Percentiles rank a stretch among this genome's conserved stretches.
phyloP scores from a whole-genome alignment of 306 rosid genomes.

The Gillenia trifoliata region DNA sequence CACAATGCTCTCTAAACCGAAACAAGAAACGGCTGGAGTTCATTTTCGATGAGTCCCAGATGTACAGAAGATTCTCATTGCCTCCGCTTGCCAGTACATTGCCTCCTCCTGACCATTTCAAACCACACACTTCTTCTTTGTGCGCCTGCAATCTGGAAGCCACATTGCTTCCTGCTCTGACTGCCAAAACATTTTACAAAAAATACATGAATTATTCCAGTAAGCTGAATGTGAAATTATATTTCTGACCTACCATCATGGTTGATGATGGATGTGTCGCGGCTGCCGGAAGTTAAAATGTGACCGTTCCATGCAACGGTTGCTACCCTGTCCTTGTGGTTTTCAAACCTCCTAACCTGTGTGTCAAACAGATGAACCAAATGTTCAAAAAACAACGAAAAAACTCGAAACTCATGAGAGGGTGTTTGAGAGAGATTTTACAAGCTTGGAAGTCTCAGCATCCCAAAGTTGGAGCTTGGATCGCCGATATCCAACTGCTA shows the following conservation, averaged over 20 bases:
- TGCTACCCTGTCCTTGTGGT: constrained; percentile 51
- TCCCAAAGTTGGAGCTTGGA: constrained; percentile 73
- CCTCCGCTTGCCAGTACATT: constrained; percentile 81
- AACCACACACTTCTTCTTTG: constrained; percentile 58
- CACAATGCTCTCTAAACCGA: constrained; percentile 52
- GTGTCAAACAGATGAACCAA: neutral
- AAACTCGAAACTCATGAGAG: neutral
- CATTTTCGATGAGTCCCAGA: constrained; percentile 72
- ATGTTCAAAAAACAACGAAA: constrained; percentile 5
- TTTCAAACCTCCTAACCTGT: constrained; percentile 51
- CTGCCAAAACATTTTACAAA: constrained; percentile 27
- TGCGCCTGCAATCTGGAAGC: constrained; percentile 40
- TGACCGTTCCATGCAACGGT: constrained; percentile 57
- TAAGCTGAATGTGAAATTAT: neutral
- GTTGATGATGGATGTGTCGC: constrained; percentile 58
- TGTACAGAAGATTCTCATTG: constrained; percentile 59
- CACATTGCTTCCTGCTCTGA: constrained; percentile 45
- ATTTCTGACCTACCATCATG: constrained; percentile 47
- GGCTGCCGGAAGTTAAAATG: constrained; percentile 75
- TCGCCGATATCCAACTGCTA: constrained; percentile 46
- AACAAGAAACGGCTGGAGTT: constrained; percentile 56
- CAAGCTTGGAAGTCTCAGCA: constrained; percentile 56
- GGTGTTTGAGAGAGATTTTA: constrained; percentile 15
- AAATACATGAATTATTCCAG: neutral
- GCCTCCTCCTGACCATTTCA: constrained; percentile 72